A percentile compares a stretch with the other conserved stretches of the same genome.
Evolutionary conservation across 148 eudicot species (phyloP).

Genomic region (Vaccinium vitisidaea): DNA sequence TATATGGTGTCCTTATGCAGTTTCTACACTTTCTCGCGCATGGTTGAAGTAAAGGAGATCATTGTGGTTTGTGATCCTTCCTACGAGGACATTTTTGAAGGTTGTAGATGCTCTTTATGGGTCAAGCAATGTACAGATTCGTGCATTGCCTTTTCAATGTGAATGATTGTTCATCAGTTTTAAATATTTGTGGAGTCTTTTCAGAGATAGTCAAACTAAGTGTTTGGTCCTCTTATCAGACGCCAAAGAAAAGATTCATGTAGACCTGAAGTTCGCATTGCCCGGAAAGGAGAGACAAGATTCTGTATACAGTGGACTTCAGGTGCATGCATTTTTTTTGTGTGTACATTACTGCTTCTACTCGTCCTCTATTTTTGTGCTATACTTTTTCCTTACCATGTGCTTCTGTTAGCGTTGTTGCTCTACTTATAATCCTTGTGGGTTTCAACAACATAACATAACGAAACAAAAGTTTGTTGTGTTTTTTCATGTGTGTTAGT

Average conservation of each 20-base stretch:
- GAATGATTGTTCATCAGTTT: background rate
- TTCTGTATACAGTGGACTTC: slow-evolving; percentile 83
- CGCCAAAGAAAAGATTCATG: slow-evolving; percentile 51
- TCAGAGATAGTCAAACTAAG: background rate
- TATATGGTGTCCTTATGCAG: slow-evolving; percentile 35
- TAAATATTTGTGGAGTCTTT: background rate
- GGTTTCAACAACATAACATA: background rate
- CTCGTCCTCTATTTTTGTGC: background rate
- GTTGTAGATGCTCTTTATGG: slow-evolving; percentile 31
- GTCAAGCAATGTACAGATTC: background rate
- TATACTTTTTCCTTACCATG: background rate
- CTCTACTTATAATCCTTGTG: background rate
- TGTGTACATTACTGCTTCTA: background rate
- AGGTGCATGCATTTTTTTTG: slow-evolving; percentile 38
- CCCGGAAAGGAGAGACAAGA: slow-evolving; percentile 99
- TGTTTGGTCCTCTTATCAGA: slow-evolving; percentile 39
- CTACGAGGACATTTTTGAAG: slow-evolving; percentile 91
- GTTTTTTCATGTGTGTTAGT: background rate
- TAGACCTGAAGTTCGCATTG: slow-evolving; percentile 77
- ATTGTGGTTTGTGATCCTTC: slow-evolving; percentile 99
- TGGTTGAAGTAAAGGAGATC: slow-evolving; percentile 84
- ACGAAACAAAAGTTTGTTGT: background rate
- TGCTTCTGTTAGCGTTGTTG: background rate
- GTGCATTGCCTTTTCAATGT: slow-evolving; percentile 7
- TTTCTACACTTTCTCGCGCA: slow-evolving; percentile 63